phyloP scores from a whole-genome alignment of 2,329 filamentous ascomycete species.

The Botrytis porri region DNA sequence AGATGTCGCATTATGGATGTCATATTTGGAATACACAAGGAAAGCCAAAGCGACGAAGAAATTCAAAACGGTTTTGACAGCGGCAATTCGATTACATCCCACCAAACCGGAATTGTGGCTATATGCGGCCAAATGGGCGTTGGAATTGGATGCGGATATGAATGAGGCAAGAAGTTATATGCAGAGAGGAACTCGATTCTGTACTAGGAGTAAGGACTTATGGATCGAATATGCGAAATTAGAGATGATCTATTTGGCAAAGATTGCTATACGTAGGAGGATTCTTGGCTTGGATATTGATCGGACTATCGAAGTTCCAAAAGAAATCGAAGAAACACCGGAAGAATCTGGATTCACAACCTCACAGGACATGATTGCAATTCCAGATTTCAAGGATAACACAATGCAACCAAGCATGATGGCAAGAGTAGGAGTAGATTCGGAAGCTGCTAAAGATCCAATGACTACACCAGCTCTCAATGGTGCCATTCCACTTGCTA shows the following conservation, averaged over 20 bases:
- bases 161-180: conserved; percentile 78
- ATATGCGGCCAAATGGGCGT: conserved; percentile 71
- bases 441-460: conserved; percentile 37
- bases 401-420: conserved; percentile 48
- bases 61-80: conserved; percentile 61
- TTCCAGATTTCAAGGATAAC: conserved; percentile 47
- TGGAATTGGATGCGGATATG: conserved; percentile 83
- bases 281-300: conserved; percentile 60
- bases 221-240: conserved; percentile 90
- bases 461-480: conserved; percentile 73
- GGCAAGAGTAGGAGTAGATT: conserved; percentile 53
- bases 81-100: conserved; percentile 81
- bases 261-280: conserved; percentile 70
- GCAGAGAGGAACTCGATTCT: conserved; percentile 88
- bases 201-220: conserved; percentile 66
- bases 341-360: conserved; percentile 38
- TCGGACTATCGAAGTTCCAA: conserved; percentile 42
- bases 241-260: conserved; percentile 88
- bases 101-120: conserved; percentile 82
- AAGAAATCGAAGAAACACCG: conserved; percentile 48
- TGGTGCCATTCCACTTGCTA: conserved; percentile 89
- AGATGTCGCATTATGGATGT: conserved; percentile 78
- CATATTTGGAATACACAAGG: conserved; percentile 80
- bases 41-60: conserved; percentile 64
- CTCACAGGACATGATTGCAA: conserved; percentile 54